phyloP scores from a whole-genome alignment of 2,329 filamentous ascomycete genomes.

The Hypoxylon sp. region DNA sequence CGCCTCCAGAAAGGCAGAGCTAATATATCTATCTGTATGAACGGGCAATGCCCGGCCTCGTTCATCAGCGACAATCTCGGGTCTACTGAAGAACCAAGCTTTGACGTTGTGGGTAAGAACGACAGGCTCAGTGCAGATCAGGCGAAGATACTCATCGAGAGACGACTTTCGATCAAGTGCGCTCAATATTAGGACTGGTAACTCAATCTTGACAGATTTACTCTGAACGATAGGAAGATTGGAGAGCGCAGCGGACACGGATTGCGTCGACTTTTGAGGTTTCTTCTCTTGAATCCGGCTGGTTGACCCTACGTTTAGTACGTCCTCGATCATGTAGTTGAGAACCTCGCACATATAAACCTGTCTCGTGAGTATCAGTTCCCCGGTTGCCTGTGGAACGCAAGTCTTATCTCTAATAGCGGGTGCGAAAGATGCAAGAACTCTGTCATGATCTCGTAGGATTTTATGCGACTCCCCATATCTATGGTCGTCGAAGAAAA shows the following conservation, averaged over 20 bases:
- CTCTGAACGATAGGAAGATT: not conserved
- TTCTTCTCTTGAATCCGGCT: not conserved
- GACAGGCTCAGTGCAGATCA: constrained; percentile 3
- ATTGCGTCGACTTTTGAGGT: not conserved
- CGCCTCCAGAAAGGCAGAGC: not conserved
- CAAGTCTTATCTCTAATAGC: not conserved
- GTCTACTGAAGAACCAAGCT: constrained; percentile 5
- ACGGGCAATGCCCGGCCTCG: not conserved
- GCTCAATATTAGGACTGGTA: not conserved
- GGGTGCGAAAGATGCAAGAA: not conserved
- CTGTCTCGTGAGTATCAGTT: constrained; percentile 1
- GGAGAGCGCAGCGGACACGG: not conserved
- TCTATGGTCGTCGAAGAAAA: not conserved
- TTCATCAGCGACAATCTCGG: constrained; percentile 9
- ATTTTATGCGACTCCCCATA: not conserved
- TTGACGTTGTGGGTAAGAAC: constrained; percentile 1
- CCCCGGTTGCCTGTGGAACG: not conserved
- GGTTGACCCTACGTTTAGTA: constrained; percentile 3
- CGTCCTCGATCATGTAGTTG: constrained; percentile 3
- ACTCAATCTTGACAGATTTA: not conserved
- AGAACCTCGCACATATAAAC: constrained; percentile 3
- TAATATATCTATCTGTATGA: constrained; percentile 9
- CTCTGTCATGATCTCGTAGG: not conserved
- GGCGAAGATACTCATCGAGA: constrained; percentile 5
- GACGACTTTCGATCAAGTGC: constrained; percentile 5